Base-by-base conservation (phyloP, 202 grass and related monocot genomes). In the Musa balbisiana region DNA sequence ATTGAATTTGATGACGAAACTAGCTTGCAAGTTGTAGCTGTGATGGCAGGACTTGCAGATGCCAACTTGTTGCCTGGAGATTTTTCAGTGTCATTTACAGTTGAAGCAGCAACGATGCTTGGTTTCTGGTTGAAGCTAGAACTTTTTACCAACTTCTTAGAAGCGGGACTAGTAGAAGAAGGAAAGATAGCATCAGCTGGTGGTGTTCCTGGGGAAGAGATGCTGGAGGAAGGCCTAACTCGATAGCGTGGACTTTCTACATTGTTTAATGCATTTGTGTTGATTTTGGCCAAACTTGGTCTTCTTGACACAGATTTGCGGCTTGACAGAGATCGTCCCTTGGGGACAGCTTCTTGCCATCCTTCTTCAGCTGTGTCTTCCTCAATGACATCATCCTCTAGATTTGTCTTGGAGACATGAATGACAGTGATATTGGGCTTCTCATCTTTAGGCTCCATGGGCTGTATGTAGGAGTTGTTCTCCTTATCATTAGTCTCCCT, bases 341-440 rank as follows among this genome's bases (percentile, higher is more conserved):
- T 98, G 73, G 94, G 85, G 72, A 91, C 81, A 86, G 91, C 94
- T 70, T 85, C 91, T 87, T 98, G 88, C 94, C 94, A 98, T 59
- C 94, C 94, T 71, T 98, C 94, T 70, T 93, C 87, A 62, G 88
- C 86, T 68, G 56, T 84, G 53, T 82, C 79, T 64, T 84, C 94
- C 76, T 93, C 88, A 60, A 67, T 76, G 71, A 83, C 85, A 89
- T 86, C 78, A 59, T 89, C 83, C 80, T 83, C 82, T 73, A 77
- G 19, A 33, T 74, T 72, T 49, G 43, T 50, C 15, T 13, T 13
- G 62, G 80, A 62, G 60, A 78, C 78, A 74, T 87, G 79, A 53
- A 78, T 77, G 71, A 81, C n/a, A 78, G 79, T 77, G 58, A 84
- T 70, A 78, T 75, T 87, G 55, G 82, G 59, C 49, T 82, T 89